These are phyloP conservation scores for Lactuca sativa DNA, from an alignment of 129 eudicot genomes.

Conservation along the genomic window DNA sequence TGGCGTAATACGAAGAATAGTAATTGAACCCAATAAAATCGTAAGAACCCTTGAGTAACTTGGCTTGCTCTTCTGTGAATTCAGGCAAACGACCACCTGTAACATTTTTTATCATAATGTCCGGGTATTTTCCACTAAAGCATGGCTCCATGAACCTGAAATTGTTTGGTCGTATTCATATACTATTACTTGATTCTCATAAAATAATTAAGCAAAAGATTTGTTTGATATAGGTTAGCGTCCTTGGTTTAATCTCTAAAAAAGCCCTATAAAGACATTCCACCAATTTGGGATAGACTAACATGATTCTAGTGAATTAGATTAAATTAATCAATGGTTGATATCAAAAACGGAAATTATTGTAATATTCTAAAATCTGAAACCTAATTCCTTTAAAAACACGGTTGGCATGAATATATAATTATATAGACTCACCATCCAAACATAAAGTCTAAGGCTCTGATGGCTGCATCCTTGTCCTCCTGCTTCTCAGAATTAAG, in stretches of 20 bases:
- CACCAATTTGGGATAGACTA: no score
- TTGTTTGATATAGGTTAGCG: no score
- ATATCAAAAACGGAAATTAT: no score
- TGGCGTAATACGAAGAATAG: neutral
- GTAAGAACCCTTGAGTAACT: neutral
- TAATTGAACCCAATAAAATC: neutral
- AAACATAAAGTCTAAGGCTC: constrained; percentile 34
- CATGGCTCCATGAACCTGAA: neutral
- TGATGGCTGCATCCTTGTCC: constrained; percentile 30
- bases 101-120: neutral
- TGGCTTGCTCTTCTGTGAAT: neutral
- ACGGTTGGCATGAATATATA: neutral
- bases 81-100: neutral
- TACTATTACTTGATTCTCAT: neutral
- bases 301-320: no score
- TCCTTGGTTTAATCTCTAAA: no score
- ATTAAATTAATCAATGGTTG: no score
- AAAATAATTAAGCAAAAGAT: no score
- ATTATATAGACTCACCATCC: constrained; percentile 33
- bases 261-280: no score
- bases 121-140: neutral
- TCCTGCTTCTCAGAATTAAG: constrained; percentile 17
- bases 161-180: neutral
- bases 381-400: no score
- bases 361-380: no score